Evolutionary conservation across 2,329 filamentous ascomycete genomes (phyloP), one percentile per base, ranked within the genome.

Genomic region (Corinectria fuckeliana): DNA sequence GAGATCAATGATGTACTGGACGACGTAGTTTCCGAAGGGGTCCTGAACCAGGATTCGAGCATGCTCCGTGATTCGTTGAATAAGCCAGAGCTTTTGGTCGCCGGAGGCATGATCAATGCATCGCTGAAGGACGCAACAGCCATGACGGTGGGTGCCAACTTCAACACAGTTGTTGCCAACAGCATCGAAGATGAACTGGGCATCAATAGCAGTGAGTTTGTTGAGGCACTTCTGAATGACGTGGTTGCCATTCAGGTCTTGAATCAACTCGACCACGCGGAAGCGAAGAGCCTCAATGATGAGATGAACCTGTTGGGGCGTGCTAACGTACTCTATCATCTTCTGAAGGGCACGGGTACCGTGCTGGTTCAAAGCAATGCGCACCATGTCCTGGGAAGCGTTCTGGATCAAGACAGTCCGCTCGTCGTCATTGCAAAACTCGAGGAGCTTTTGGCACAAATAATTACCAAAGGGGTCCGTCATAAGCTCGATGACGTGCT

Each of bases 151-250:
- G 54, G 95, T 99, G 62, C 95, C 95, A 54, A 99, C 95, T 55
- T 90, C 89, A 64, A 98, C 85, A 74, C 93, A 97, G 74, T 95
- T 85, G 54, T 84, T 84, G 64, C 93, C 94, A 65, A 98, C 95
- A 51, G 94, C 93, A 71, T 95, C 91, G 70, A 98, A 98, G 74
- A 99, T 98, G 82, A 99, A 99, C 75, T 96, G 90, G 11, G 93
- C 92, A 75, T 98, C 91, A 49, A 85, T 80, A 2, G 92, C 83
- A 64, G 88, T 90, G 36, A 99, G 88, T 76, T 96, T 96, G 80
- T 98, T 99, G 53, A 99, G 85, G 72, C 95, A 99, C 80, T 99
- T 99, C 79, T 99, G 95, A 65, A 99, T 97, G 71, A 99, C 95
- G 72, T 99, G 95, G 72, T 99, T 99, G 75, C 95, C 95, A 73